Evolutionary conservation across 495 filamentous ascomycete genomes (phyloP).

Genomic region (Penicillium diatomitis): DNA sequence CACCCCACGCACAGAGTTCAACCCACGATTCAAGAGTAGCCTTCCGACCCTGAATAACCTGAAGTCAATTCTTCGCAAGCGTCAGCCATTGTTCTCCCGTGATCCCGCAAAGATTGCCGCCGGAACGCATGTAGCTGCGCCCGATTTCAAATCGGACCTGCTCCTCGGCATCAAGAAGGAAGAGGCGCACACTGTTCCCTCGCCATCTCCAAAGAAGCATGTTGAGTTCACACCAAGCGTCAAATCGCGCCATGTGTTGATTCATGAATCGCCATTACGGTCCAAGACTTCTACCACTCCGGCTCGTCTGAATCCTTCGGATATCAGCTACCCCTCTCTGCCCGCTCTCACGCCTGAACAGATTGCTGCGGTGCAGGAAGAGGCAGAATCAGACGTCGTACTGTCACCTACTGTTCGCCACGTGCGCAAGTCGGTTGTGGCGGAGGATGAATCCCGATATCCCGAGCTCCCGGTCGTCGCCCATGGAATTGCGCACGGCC

Average conservation of each 20-base stretch:
- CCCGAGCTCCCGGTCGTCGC: slow-evolving; percentile 41
- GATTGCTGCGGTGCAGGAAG: slow-evolving; percentile 3
- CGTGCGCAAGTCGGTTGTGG: slow-evolving; percentile 24
- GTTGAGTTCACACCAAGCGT: slow-evolving; percentile 52
- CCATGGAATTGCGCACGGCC: slow-evolving; percentile 65
- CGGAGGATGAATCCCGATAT: slow-evolving; percentile 6
- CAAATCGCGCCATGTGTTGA: slow-evolving; percentile 32
- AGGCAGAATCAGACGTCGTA: not conserved
- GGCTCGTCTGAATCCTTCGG: slow-evolving; percentile 16
- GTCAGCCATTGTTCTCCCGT: slow-evolving; percentile 50
- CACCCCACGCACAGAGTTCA: slow-evolving; percentile 39
- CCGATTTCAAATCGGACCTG: slow-evolving; percentile 35
- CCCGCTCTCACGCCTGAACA: slow-evolving; percentile 32
- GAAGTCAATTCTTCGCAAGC: slow-evolving; percentile 54
- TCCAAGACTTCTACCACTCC: slow-evolving; percentile 31
- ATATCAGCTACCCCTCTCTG: slow-evolving; percentile 36
- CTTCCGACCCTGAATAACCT: slow-evolving; percentile 37
- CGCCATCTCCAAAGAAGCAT: slow-evolving; percentile 46
- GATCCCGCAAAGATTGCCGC: slow-evolving; percentile 53
- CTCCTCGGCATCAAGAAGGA: slow-evolving; percentile 29
- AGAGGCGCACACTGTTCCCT: slow-evolving; percentile 20
- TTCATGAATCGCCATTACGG: slow-evolving; percentile 32
- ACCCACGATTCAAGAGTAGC: slow-evolving; percentile 34
- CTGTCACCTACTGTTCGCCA: slow-evolving; percentile 27
- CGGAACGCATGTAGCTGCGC: slow-evolving; percentile 48